Conservation (phyloP, 352 stramenopile species). For the Plasmopara muralis region DNA sequence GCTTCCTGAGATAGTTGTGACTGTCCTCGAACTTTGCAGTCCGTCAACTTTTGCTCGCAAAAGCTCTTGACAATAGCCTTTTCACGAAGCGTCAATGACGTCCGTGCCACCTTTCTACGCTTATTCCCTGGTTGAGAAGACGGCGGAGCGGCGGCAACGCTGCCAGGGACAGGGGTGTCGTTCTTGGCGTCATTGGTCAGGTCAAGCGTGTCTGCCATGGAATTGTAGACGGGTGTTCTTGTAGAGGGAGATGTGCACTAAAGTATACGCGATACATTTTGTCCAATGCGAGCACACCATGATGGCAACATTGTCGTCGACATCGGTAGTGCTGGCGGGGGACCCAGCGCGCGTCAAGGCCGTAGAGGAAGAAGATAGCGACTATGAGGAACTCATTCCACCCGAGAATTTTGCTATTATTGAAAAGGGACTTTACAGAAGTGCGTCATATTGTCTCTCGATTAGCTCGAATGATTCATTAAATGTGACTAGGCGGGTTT, state of each 20-base stretch:
- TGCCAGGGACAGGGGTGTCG: background rate
- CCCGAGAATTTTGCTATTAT: slow-evolving; percentile 88
- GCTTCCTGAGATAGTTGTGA: slow-evolving; percentile 53
- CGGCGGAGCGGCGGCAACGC: background rate
- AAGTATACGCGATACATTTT: slow-evolving; percentile 1
- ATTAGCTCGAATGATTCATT: background rate
- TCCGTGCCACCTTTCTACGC: slow-evolving; percentile 32
- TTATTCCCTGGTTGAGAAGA: slow-evolving; percentile 7
- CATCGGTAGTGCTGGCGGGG: slow-evolving; percentile 13
- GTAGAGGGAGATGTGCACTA: slow-evolving; percentile 10
- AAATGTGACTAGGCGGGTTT: slow-evolving; percentile 49
- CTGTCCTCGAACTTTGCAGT: slow-evolving; percentile 49
- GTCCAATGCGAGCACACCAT: slow-evolving; percentile 4
- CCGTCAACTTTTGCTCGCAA: slow-evolving; percentile 54
- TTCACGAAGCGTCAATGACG: slow-evolving; percentile 57
- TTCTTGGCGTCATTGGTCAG: slow-evolving; percentile 1
- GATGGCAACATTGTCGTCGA: slow-evolving; percentile 19
- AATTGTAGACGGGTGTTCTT: slow-evolving; percentile 16
- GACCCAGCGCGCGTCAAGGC: slow-evolving; percentile 25
- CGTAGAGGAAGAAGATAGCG: slow-evolving; percentile 56
- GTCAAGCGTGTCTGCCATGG: slow-evolving; percentile 6
- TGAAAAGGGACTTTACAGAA: slow-evolving; percentile 79
- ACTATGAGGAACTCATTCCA: slow-evolving; percentile 81
- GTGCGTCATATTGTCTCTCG: slow-evolving; percentile 23
- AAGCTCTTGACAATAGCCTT: slow-evolving; percentile 73